Evolutionary conservation across 208 protist species (phyloP).

Genomic region (Leishmania tropica): DNA sequence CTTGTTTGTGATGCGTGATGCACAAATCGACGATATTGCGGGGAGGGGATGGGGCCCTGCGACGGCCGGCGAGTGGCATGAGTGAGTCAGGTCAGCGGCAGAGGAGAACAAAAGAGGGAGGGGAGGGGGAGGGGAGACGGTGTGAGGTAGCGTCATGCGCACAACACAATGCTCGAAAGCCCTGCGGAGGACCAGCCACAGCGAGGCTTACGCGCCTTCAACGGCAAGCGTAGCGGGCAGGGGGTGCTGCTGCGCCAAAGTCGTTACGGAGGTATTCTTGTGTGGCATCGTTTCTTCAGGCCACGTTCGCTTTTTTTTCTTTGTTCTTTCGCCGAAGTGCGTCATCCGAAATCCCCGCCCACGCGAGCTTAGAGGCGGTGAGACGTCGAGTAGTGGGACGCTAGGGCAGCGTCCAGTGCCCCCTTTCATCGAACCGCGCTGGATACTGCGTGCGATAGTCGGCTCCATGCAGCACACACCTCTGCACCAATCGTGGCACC

Average conservation of each 20-base stretch:
- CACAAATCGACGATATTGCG: not conserved
- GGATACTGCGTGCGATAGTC: conserved; percentile 2
- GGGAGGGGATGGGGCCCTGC: not conserved
- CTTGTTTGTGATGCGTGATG: not conserved
- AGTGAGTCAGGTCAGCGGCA: not conserved
- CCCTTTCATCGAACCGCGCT: not conserved
- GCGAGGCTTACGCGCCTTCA: not conserved
- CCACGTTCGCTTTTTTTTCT: not conserved
- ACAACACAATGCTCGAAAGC: not conserved
- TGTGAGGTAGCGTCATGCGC: not conserved
- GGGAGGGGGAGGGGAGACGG: not conserved
- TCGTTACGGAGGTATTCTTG: not conserved
- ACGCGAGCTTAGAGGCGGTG: not conserved
- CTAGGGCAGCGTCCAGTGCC: not conserved
- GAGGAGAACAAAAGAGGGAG: not conserved
- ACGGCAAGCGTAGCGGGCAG: not conserved
- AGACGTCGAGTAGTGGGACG: not conserved
- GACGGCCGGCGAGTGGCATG: not conserved
- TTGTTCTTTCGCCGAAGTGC: not conserved
- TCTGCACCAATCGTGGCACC: conserved; percentile 14
- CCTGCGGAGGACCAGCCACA: not conserved
- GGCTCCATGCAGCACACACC: conserved; percentile 14
- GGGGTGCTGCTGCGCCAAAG: not conserved
- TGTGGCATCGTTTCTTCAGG: not conserved
- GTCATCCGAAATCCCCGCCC: not conserved